Base-by-base conservation (phyloP, 768 basidiomycete species). In the Candolleomyces efflorescens region DNA sequence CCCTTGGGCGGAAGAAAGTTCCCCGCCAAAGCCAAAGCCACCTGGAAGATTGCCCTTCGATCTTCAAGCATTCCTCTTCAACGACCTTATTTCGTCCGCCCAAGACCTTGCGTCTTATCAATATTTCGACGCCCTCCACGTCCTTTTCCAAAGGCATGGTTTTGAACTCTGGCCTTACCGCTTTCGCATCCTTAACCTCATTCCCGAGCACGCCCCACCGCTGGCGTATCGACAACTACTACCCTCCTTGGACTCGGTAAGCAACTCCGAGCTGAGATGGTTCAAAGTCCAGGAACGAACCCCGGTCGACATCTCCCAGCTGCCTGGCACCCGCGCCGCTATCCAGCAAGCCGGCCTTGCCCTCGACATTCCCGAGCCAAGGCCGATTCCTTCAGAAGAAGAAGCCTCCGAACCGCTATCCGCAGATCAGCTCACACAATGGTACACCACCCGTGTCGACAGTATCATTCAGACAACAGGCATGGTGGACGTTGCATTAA, bases 401-500 rank as follows among this genome's bases (percentile, higher is more conserved):
- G 17, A 3, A 48, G 4, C 11, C n/a, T 5, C 20, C 4, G 60
- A 68, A 15, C 78, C 77, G 1, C 68, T 86, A 20, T 67, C 81
- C 3, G 71, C 76, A 0, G 71, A 73, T 11, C 80, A 84, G 27
- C 75, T 98, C 6, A 73, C 83, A 5, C 54, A 66, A 23, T 98
- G 94, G 95, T 98, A 97, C 73, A 80, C 73, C 63, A 64, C 59
- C 3, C 86, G 86, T 32, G 84, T 92, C 23, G 74, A 86, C 41
- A 60, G 65, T 13, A 80, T 93, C 59, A 81, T 94, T 24, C 68
- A 75, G 6, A 73, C 76, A 0, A 85, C 87, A 0, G 94, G 94
- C 0, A 81, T 93, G 72, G 74, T 94, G 44, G 89, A 94, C 63
- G 70, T 83, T 36, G 92, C 94, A 3, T 78, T 98, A 18, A 82